A percentile compares a stretch with the other conserved stretches of the same genome.
These are phyloP conservation scores for Pezicula rhizophila DNA, from an alignment of 2,329 filamentous ascomycete genomes.

Conservation along the genomic window DNA sequence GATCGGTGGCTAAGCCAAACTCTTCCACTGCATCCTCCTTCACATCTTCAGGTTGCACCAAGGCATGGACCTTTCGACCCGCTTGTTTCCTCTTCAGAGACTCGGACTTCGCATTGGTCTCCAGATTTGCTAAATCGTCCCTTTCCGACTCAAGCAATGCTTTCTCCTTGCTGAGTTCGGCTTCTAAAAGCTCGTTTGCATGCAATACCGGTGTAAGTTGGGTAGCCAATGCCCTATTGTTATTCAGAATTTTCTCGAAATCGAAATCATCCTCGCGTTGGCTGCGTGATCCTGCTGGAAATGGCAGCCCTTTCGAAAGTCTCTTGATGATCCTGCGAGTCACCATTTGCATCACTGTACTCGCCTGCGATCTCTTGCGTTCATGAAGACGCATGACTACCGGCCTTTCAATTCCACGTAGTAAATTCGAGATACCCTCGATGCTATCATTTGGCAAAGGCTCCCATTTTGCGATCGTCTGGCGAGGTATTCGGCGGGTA, in stretches of 20 bases:
- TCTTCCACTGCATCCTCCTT: slow-evolving; percentile 12
- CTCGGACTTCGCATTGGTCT: slow-evolving; percentile 51
- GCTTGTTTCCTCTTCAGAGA: slow-evolving; percentile 43
- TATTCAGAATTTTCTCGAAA: slow-evolving; percentile 58
- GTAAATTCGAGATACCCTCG: slow-evolving; percentile 46
- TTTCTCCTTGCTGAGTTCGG: slow-evolving; percentile 53
- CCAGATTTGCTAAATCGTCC: slow-evolving; percentile 41
- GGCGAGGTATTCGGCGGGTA: slow-evolving; percentile 50
- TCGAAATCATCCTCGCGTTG: slow-evolving; percentile 55
- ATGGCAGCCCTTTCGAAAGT: slow-evolving; percentile 55
- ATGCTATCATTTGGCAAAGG: slow-evolving; percentile 50
- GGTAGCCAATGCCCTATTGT: slow-evolving; percentile 48
- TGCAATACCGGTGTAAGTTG: slow-evolving; percentile 58
- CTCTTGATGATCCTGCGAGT: slow-evolving; percentile 51
- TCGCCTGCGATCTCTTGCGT: slow-evolving; percentile 38
- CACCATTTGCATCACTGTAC: slow-evolving; percentile 47
- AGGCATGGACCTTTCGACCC: slow-evolving; percentile 23
- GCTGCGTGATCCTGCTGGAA: slow-evolving; percentile 49
- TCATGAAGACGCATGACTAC: slow-evolving; percentile 50
- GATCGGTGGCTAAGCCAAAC: slow-evolving; percentile 10
- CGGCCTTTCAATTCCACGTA: slow-evolving; percentile 54
- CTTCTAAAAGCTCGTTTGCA: slow-evolving; percentile 52
- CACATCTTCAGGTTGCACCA: slow-evolving; percentile 18
- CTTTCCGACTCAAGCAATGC: slow-evolving; percentile 50
- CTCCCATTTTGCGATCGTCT: slow-evolving; percentile 64